Conservation (phyloP, 2,329 filamentous ascomycete species). For the Penicillium sp. region DNA sequence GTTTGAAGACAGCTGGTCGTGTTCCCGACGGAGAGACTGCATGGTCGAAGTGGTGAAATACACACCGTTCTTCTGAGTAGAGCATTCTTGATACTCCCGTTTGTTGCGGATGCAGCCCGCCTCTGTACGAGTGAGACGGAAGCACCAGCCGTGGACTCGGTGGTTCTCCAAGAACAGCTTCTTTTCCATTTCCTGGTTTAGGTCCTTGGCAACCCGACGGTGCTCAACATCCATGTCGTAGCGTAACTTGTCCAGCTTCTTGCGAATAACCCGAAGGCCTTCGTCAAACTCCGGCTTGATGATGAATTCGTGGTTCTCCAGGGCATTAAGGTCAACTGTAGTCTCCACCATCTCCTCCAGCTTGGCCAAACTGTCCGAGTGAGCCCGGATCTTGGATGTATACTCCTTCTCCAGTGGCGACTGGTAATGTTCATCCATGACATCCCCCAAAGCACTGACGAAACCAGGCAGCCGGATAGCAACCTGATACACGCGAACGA, state of each 20-base stretch:
- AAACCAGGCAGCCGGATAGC: slow-evolving; percentile 88
- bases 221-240: slow-evolving; percentile 82
- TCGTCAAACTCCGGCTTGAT: slow-evolving; percentile 99
- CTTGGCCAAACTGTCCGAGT: slow-evolving; percentile 74
- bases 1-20: slow-evolving; percentile 87
- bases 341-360: slow-evolving; percentile 98
- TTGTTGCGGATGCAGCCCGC: slow-evolving; percentile 91
- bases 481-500: slow-evolving; percentile 91
- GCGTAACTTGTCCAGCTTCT: slow-evolving; percentile 80
- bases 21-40: slow-evolving; percentile 76
- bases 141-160: slow-evolving; percentile 92
- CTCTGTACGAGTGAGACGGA: slow-evolving; percentile 85
- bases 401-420: slow-evolving; percentile 82
- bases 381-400: slow-evolving; percentile 72
- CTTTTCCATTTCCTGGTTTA: slow-evolving; percentile 92
- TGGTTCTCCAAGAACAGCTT: slow-evolving; percentile 98
- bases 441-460: slow-evolving; percentile 78
- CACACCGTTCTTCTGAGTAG: slow-evolving; percentile 97
- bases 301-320: slow-evolving; percentile 96
- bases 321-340: slow-evolving; percentile 88
- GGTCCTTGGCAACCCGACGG: slow-evolving; percentile 67
- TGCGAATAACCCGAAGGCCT: slow-evolving; percentile 76
- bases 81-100: slow-evolving; percentile 84
- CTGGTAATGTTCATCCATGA: slow-evolving; percentile 93
- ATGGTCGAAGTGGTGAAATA: slow-evolving; percentile 90